These are phyloP conservation scores for Pittosporum tobira DNA, from an alignment of 129 eudicot species.

Conservation along the genomic window DNA sequence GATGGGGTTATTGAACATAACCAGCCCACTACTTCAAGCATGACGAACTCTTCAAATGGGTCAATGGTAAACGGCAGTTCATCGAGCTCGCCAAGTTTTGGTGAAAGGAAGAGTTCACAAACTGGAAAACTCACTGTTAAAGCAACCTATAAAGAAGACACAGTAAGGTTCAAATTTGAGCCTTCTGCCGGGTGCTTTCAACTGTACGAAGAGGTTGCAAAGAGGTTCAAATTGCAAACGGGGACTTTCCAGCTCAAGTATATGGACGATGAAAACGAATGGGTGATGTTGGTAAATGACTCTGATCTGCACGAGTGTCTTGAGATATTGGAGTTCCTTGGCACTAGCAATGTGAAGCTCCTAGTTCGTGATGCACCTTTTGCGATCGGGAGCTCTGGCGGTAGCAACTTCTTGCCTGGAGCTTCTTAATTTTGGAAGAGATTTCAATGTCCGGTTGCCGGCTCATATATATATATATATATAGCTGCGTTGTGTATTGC, in stretches of 20 bases:
- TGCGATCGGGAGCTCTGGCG: slow-evolving; percentile 49
- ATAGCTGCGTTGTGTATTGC: too few species aligned
- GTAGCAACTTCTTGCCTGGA: slow-evolving; percentile 49
- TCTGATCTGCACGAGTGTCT: slow-evolving; percentile 78
- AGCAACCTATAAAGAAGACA: slow-evolving; percentile 67
- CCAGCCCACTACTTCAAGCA: slow-evolving; percentile 54
- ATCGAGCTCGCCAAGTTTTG: slow-evolving; percentile 50
- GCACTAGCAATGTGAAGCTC: slow-evolving; percentile 58
- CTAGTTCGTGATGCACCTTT: slow-evolving; percentile 48
- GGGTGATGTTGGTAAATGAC: slow-evolving; percentile 81
- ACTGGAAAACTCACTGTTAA: slow-evolving; percentile 48
- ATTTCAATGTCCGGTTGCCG: too few species aligned
- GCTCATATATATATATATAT: too few species aligned
- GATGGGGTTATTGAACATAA: slow-evolving; percentile 27
- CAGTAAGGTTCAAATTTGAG: slow-evolving; percentile 62
- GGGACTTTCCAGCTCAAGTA: slow-evolving; percentile 85
- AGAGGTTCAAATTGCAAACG: slow-evolving; percentile 57
- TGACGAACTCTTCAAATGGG: slow-evolving; percentile 63
- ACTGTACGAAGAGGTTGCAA: slow-evolving; percentile 76
- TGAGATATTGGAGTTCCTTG: slow-evolving; percentile 60
- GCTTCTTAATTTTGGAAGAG: too few species aligned
- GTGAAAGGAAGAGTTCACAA: slow-evolving; percentile 24
- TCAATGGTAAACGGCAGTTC: slow-evolving; percentile 58
- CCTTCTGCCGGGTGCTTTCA: slow-evolving; percentile 59
- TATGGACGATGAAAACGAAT: slow-evolving; percentile 80